These are phyloP conservation scores for Nakazawaea ernobii DNA, from an alignment of 805 yeast species.

Conservation along the genomic window DNA sequence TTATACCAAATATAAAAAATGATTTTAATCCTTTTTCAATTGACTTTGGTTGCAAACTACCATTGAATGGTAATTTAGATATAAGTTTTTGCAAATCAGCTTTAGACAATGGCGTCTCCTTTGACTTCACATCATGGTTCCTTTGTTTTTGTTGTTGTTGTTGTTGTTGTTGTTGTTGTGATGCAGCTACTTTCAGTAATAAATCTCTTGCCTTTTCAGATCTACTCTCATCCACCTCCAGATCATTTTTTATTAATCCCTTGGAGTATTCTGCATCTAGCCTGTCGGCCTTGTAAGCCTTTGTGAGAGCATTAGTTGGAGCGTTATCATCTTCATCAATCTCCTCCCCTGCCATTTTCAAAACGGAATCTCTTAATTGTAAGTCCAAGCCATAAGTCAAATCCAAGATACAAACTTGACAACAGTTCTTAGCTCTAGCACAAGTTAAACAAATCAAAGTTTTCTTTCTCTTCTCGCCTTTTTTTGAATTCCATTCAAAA, in stretches of 20 bases:
- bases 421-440: conserved; percentile 72
- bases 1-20: conserved; percentile 72
- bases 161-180: conserved; percentile 7
- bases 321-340: conserved; percentile 29
- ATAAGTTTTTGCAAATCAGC: conserved; percentile 48
- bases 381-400: conserved; percentile 76
- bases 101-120: conserved; percentile 20
- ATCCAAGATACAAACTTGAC: conserved; percentile 86
- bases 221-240: conserved; percentile 17
- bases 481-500: conserved; percentile 61
- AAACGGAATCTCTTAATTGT: conserved; percentile 71
- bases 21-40: conserved; percentile 40
- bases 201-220: conserved; percentile 1
- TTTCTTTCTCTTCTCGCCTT: conserved; percentile 33
- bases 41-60: conserved; percentile 34
- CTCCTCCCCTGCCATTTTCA: conserved; percentile 56
- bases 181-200: conserved; percentile 2
- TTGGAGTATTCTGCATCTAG: conserved; percentile 23
- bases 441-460: conserved; percentile 78
- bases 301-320: conserved; percentile 47
- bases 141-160: conserved; percentile 21
- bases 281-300: conserved; percentile 50
- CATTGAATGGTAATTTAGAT: conserved; percentile 63
- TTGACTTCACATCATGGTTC: conserved; percentile 34
- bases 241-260: conserved; percentile 20